A percentile compares a stretch with the other conserved stretches of the same genome.
Conservation (phyloP, 371 early-diverging fungal genomes). For the Coemansia sp. region DNA sequence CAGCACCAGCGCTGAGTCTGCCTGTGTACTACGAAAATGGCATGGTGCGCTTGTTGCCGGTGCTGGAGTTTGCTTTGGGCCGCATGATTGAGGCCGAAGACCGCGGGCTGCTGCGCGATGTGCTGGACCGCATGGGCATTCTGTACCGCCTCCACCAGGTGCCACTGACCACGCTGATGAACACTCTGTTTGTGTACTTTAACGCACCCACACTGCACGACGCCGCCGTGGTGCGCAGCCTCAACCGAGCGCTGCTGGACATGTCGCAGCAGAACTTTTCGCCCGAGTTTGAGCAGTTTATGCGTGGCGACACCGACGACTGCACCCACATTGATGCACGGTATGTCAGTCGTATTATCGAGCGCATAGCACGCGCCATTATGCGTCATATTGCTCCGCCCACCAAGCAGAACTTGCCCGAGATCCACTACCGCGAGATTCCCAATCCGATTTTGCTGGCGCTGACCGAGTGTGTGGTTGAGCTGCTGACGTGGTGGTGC, state of each 20-base stretch:
- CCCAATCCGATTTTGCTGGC: constrained; percentile 71
- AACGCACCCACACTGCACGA: constrained; percentile 61
- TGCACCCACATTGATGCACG: constrained; percentile 7
- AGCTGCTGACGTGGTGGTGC: constrained; percentile 60
- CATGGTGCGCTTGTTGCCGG: constrained; percentile 65
- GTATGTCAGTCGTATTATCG: constrained; percentile 29
- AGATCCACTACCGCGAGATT: constrained; percentile 76
- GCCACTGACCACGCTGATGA: constrained; percentile 68
- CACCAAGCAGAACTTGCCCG: constrained; percentile 62
- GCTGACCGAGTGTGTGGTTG: constrained; percentile 65
- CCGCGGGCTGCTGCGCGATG: constrained; percentile 57
- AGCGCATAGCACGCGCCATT: constrained; percentile 24
- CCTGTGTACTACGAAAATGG: constrained; percentile 71
- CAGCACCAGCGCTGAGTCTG: constrained; percentile 62
- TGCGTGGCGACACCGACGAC: constrained; percentile 20
- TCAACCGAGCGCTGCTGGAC: constrained; percentile 64
- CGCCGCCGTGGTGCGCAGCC: constrained; percentile 59
- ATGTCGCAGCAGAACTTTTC: constrained; percentile 59
- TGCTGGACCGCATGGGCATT: constrained; percentile 67
- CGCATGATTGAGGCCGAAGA: constrained; percentile 69
- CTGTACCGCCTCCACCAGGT: constrained; percentile 69
- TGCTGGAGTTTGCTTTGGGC: constrained; percentile 65
- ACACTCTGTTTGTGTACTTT: constrained; percentile 66
- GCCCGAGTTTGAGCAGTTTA: constrained; percentile 49
- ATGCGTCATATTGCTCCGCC: constrained; percentile 41